phyloP scores from a whole-genome alignment of 1,284 basidiomycete genomes.

The Trametes hirsuta region DNA sequence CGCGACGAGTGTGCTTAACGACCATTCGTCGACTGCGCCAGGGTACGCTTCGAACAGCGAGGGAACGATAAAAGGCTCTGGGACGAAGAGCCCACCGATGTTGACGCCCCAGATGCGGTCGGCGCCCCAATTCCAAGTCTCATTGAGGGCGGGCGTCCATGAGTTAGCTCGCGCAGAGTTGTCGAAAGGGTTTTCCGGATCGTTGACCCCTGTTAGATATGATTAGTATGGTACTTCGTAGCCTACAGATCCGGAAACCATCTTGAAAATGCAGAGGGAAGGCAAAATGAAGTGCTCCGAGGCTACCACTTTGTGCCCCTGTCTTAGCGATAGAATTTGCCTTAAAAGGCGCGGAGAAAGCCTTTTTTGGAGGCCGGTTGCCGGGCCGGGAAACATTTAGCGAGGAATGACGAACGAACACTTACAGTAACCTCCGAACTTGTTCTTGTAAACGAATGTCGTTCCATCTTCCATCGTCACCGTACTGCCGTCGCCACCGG shows the following conservation, averaged over 20 bases:
- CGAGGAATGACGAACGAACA: constrained; percentile 22
- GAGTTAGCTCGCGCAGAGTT: constrained; percentile 60
- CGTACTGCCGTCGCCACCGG: constrained; percentile 68
- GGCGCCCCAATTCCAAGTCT: constrained; percentile 70
- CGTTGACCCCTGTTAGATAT: constrained; percentile 44
- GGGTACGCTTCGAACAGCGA: constrained; percentile 76
- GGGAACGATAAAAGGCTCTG: constrained; percentile 85
- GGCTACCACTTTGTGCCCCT: not conserved
- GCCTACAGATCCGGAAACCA: too few relatives aligned
- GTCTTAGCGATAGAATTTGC: not conserved
- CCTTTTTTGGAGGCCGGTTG: not conserved
- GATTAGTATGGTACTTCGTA: not conserved
- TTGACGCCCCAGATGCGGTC: constrained; percentile 70
- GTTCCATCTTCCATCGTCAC: constrained; percentile 65
- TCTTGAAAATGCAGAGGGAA: too few relatives aligned
- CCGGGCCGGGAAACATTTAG: not conserved
- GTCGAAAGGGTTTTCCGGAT: constrained; percentile 67
- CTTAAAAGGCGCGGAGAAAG: not conserved
- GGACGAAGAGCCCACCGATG: constrained; percentile 71
- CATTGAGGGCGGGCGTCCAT: constrained; percentile 66
- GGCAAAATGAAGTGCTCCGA: too few relatives aligned
- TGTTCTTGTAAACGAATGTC: constrained; percentile 70
- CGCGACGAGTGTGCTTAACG: constrained; percentile 48
- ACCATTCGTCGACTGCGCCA: constrained; percentile 60
- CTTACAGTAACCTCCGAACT: constrained; percentile 75